Evolutionary conservation across 129 eudicot genomes (phyloP).

Genomic region (Centrapalus pauciflorus): DNA sequence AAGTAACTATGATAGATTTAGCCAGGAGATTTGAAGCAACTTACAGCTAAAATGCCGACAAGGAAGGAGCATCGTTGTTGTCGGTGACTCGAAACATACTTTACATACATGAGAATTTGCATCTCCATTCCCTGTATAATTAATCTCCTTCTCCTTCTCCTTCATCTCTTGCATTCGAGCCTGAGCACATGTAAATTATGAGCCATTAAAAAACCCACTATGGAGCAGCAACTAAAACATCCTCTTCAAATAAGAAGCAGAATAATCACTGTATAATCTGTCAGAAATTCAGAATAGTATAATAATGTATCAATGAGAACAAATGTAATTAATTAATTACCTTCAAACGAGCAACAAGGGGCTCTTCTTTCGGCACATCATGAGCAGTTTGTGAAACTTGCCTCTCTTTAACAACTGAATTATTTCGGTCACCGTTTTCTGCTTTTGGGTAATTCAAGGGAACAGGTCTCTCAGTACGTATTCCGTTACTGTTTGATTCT

Average conservation of each 20-base stretch:
- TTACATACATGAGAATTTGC: slow-evolving; percentile 84
- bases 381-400: slow-evolving; percentile 29
- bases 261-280: too few species aligned
- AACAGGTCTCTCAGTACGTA: slow-evolving; percentile 25
- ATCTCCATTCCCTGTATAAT: slow-evolving; percentile 71
- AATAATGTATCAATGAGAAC: neutral
- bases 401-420: slow-evolving; percentile 38
- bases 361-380: slow-evolving; percentile 62
- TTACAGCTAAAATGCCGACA: slow-evolving; percentile 90
- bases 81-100: slow-evolving; percentile 85
- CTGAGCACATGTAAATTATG: slow-evolving; percentile 32
- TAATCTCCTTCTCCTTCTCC: slow-evolving; percentile 59
- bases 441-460: slow-evolving; percentile 27
- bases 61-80: slow-evolving; percentile 93
- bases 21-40: slow-evolving; percentile 23
- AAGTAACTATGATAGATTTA: neutral
- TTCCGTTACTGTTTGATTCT: slow-evolving; percentile 36
- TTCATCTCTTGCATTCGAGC: slow-evolving; percentile 99
- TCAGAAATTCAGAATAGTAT: too few species aligned
- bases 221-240: neutral
- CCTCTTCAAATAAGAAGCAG: neutral
- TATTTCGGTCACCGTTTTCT: slow-evolving; percentile 32
- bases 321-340: slow-evolving; percentile 23
- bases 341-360: slow-evolving; percentile 90
- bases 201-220: slow-evolving; percentile 9